Evolutionary conservation across 1,284 basidiomycete genomes (phyloP), one percentile per base, ranked within the genome.

Genomic region (Cryptococcus sp.): DNA sequence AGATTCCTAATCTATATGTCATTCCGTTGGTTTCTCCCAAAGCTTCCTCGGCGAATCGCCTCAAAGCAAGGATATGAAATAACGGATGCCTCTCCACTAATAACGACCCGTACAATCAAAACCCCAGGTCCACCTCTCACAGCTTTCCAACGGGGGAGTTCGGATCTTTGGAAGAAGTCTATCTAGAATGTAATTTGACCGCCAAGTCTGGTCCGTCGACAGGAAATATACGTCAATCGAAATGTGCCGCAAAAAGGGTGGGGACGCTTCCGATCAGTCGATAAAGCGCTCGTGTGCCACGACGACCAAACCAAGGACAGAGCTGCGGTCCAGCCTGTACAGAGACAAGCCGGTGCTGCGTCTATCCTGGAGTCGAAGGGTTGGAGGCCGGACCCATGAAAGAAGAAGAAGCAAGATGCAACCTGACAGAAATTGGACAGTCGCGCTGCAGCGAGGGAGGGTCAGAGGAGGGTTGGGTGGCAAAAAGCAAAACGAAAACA

Each of bases 11-110:
- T 22, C 57, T 21, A 54, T 14, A 62, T 67, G 63, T 65, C 60
- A 62, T 51, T 59, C 63, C 65, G 65, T 67, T 67, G 65, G 65
- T 67, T 67, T 67, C 61, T 62, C 65, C 65, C 61, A 67, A 67
- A 58, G 57, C 63, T 57, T 62, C 59, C 65, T 52, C 36, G 62
- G 58, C 58, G 49, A 61, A 65, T 54, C 53, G 56, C 58, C 61
- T 42, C 56, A 63, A 66, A 54, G 63, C 61, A 67, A 65, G 65
- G 63, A 67, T 65, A 67, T 67, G 65, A 67, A 67, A 67, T 67
- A 67, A 67, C 65, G 62, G 63, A 52, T 53, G 47, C 54, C 49
- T 26, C 33, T 41, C 34, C 19, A 34, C 35, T 36, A 31, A 22
- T 47, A 25, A 34, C 46, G 37, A 31, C 49, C 41, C 43, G 24